These are phyloP conservation scores for Globisporangium sylvaticum DNA, from an alignment of 352 stramenopile species.

Conservation along the genomic window DNA sequence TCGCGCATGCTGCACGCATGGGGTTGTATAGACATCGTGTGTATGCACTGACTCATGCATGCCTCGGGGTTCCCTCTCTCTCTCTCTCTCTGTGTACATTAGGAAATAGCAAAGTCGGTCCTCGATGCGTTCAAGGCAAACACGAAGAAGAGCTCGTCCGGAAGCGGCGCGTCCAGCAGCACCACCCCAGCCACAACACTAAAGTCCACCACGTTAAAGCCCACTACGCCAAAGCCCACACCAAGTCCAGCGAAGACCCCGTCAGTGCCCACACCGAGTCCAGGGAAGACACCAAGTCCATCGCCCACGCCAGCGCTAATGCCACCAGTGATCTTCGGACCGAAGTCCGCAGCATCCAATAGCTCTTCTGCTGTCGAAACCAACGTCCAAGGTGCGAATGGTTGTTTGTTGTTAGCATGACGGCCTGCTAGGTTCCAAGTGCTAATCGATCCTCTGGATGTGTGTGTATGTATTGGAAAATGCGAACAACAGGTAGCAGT, in stretches of 20 bases:
- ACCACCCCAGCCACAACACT: not conserved
- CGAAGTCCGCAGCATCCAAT: not conserved
- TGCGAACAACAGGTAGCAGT: not conserved
- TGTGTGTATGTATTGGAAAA: too few relatives aligned
- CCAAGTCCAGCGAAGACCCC: not conserved
- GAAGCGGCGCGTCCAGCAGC: not conserved
- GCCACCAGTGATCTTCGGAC: not conserved
- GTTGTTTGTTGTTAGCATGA: too few relatives aligned
- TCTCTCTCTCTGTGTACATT: not conserved
- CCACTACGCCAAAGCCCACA: not conserved
- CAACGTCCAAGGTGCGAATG: not conserved
- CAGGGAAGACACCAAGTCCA: not conserved
- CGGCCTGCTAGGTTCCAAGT: too few relatives aligned
- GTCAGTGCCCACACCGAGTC: not conserved
- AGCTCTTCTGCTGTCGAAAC: not conserved
- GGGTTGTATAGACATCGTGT: too few relatives aligned
- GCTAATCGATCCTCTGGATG: too few relatives aligned
- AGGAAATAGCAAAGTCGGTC: constrained; percentile 7
- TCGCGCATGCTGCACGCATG: too few relatives aligned
- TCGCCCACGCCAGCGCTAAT: not conserved
- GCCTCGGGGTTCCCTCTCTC: not conserved
- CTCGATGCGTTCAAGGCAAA: not conserved
- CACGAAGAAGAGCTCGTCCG: not conserved
- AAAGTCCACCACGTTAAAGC: not conserved
- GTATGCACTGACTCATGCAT: not conserved